Evolutionary conservation across 345 rosid genomes (phyloP).

Genomic region (Corchorus olitorius): DNA sequence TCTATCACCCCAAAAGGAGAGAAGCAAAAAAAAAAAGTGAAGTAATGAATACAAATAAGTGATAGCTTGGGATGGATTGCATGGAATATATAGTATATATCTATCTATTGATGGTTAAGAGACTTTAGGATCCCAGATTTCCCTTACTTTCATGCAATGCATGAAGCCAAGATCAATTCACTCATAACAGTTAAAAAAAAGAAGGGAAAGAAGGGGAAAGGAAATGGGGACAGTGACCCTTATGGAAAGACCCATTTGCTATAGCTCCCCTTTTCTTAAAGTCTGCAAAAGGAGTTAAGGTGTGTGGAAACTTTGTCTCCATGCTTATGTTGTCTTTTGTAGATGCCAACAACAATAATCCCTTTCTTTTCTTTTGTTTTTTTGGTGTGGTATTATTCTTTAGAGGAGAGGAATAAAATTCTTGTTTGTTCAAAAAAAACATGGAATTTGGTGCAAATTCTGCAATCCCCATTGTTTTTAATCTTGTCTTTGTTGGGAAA

Average conservation of each 20-base stretch:
- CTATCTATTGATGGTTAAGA: constrained; percentile 21
- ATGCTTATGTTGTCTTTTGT: constrained; percentile 22
- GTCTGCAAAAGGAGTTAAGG: constrained; percentile 36
- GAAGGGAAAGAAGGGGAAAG: background rate
- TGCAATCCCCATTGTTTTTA: constrained; percentile 16
- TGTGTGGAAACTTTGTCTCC: constrained; percentile 28
- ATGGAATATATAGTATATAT: background rate
- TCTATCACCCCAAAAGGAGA: constrained; percentile 10
- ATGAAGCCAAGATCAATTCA: background rate
- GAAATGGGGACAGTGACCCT: constrained; percentile 30
- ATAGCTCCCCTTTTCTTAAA: constrained; percentile 32
- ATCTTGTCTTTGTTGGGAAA: background rate
- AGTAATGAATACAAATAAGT: background rate
- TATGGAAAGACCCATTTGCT: constrained; percentile 38
- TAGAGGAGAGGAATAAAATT: background rate
- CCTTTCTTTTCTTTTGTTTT: background rate
- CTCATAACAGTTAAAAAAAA: constrained; percentile 18
- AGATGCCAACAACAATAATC: constrained; percentile 11
- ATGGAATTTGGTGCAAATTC: constrained; percentile 5
- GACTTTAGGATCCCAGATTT: constrained; percentile 38
- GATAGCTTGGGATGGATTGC: background rate
- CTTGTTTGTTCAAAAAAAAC: constrained; percentile 1
- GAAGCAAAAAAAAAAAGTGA: background rate
- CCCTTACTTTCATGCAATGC: constrained; percentile 60
- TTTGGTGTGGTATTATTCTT: background rate